Conservation (phyloP, 176 grass and related monocot species). For the Stipa capillata region DNA sequence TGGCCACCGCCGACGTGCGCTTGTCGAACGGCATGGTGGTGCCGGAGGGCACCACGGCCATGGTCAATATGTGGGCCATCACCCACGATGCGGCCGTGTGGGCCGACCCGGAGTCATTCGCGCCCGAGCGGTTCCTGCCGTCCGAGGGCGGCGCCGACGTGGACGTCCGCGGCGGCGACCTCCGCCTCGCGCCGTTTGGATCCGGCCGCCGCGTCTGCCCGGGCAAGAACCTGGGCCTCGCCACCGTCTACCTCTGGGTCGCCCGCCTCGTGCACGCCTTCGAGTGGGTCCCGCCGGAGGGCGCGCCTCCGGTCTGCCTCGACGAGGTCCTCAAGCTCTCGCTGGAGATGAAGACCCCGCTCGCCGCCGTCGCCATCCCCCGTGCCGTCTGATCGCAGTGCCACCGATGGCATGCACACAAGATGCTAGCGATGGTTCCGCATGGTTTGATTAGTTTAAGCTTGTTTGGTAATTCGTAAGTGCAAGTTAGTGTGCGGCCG, state of each 20-base stretch:
- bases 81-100: constrained; percentile 58
- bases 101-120: constrained; percentile 33
- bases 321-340: constrained; percentile 85
- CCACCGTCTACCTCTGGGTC: constrained; percentile 61
- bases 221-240: constrained; percentile 72
- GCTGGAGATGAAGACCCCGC: constrained; percentile 69
- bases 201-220: constrained; percentile 76
- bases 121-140: constrained; percentile 44
- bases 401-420: not conserved
- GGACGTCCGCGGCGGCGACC: constrained; percentile 72
- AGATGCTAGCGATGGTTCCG: not conserved
- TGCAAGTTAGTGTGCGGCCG: not conserved
- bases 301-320: constrained; percentile 28
- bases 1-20: constrained; percentile 53
- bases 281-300: constrained; percentile 33
- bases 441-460: not conserved
- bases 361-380: constrained; percentile 35
- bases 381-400: not conserved
- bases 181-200: constrained; percentile 71
- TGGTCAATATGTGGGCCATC: constrained; percentile 95
- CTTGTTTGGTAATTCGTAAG: not conserved
- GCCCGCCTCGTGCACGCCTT: constrained; percentile 53
- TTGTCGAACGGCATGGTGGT: constrained; percentile 76
- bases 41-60: constrained; percentile 59
- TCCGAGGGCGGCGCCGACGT: constrained; percentile 56